Base-by-base conservation (phyloP, 768 basidiomycete genomes). In the Rhizopogon vinicolor region DNA sequence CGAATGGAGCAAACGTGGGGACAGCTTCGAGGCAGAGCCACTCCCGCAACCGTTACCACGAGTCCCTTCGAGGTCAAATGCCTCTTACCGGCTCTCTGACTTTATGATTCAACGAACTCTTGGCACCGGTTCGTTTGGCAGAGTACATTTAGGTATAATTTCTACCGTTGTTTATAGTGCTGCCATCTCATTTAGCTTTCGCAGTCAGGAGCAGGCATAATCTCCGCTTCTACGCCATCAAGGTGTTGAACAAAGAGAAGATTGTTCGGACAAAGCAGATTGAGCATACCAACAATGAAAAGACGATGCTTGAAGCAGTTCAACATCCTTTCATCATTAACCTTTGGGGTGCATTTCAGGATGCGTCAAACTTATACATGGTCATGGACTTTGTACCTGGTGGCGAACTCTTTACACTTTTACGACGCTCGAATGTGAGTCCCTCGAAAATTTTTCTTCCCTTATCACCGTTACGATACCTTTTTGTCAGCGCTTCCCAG, bases 301-400 rank as follows among this genome's bases (percentile, higher is more conserved):
- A 93, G 62, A 77, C 77, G 48, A 93, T 98, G 72, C 83, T 99
- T 39, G 82, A 86, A 46, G 79, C 80, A 22, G 87, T 97, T 5
- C 85, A 92, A 55, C 93, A 98, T 68, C 88, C 93, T 2, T 93
- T 98, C 72, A 91, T 98, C 62, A 85, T 98, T 75, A 98, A 95
- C 68, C 83, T 98, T 5, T 98, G 94, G 94, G 95, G 95, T 35
- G 84, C 86, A 3, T 95, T 95, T 68, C 97, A 98, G 66, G 97
- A 98, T 65, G 70, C 84, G 35, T 72, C 88, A 18, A 98, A 98
- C 69, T 79, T 98, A 13, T 99, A 98, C 77, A 96, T 99, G 92
- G 89, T 98, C 53, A 91, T 98, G 85, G 95, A 87, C 75, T 98
- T 91, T 70, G 93, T 93, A 3, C 91, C 94, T 4, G 97, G 97